Base-by-base conservation (phyloP, 768 basidiomycete species). In the Mycena chlorophos region DNA sequence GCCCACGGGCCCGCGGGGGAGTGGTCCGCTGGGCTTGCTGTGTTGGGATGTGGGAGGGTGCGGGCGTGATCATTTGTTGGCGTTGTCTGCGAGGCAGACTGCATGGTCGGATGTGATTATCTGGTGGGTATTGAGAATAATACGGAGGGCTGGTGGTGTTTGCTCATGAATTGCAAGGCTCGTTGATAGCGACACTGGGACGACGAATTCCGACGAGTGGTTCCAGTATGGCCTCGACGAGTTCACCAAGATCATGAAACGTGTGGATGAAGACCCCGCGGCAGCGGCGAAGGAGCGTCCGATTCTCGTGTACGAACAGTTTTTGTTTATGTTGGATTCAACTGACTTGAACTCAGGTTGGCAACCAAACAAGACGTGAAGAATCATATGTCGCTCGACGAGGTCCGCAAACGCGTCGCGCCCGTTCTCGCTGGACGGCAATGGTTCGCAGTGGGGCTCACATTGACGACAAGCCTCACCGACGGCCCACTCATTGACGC, bases 281-380 rank as follows among this genome's bases (percentile, higher is more conserved):
- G 22, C 19, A 23, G 16, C 25, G 49, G 27, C 27, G 19, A 49
- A 65, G 40, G 52, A 49, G 46, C 61, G 63, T 30, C 74, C 74
- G 0, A 59, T 74, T 19, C 52, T 76, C 22, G 70, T 75, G 76
- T 71, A 54, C 53, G 69, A 58, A 1, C 12, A 22, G 19, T 17
- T n/a, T 17, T 43, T 17, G 34, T 55, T 40, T 26, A 17, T 46
- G 20, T 38, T 29, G 23, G n/a, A 6, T 12, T 43, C 16, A 39
- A 19, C 13, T 53, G 19, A 49, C 27, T 29, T 28, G 23, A 38
- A 23, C 19, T 29, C 52, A 77, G 76, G 51, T 64, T 87, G 25
- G 84, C 82, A 54, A 86, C 84, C 68, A 87, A 87, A 70, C 79
- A 81, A 66, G 85, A 88, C 68, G 54, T 78, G 40, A 78, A 83